phyloP scores from a whole-genome alignment of 192 early-diverging fungal species.

The Pilobolus umbonatus region DNA sequence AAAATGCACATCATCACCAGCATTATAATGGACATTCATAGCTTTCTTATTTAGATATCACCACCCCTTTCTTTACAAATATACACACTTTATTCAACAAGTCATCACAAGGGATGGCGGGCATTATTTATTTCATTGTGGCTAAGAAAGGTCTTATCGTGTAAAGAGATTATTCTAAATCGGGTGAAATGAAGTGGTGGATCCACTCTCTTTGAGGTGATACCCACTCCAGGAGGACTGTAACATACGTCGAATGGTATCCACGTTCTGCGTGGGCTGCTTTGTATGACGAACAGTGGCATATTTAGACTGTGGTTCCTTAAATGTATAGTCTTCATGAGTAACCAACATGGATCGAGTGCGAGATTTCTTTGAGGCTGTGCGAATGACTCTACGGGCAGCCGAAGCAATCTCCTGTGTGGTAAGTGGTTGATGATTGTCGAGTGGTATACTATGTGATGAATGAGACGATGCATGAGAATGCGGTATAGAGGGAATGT shows the following conservation, averaged over 20 bases:
- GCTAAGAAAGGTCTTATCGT: no score
- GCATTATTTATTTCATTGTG: no score
- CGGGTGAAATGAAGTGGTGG: conserved; percentile 12
- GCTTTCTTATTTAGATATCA: neutral
- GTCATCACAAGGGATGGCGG: no score
- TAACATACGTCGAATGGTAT: conserved; percentile 19
- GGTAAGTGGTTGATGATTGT: neutral
- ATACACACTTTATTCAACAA: neutral
- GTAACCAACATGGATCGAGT: conserved; percentile 11
- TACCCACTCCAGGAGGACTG: conserved; percentile 26
- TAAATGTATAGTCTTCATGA: no score
- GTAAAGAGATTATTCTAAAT: no score
- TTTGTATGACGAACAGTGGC: conserved; percentile 10
- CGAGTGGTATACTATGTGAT: neutral
- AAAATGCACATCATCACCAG: neutral
- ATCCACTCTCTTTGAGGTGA: conserved; percentile 16
- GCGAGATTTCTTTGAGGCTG: conserved; percentile 17
- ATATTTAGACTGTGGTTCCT: conserved; percentile 4
- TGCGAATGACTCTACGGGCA: conserved; percentile 20
- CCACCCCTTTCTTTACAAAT: neutral
- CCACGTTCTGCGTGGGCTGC: conserved; percentile 10
- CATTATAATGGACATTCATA: neutral
- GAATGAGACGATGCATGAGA: no score
- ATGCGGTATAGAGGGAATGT: neutral
- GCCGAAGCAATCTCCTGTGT: neutral